phyloP scores from a whole-genome alignment of 2,329 filamentous ascomycete genomes.

The Ustulina deusta region DNA sequence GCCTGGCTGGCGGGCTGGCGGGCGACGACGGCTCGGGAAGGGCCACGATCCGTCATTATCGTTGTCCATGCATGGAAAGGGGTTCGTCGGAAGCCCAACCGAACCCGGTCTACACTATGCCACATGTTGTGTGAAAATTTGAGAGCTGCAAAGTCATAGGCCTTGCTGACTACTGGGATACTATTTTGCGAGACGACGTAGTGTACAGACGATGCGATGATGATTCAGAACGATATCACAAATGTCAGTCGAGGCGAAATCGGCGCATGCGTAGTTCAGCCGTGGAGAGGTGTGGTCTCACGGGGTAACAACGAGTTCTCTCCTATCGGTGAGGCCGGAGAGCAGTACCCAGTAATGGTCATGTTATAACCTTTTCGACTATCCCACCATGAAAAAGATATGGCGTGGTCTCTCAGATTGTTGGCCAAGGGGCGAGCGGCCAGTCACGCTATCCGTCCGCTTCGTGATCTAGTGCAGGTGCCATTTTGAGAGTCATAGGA shows the following conservation, averaged over 20 bases:
- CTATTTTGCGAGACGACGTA: constrained; percentile 8
- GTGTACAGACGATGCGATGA: neutral
- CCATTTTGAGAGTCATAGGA: constrained; percentile 1
- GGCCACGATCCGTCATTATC: constrained; percentile 25
- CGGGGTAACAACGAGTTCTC: constrained; percentile 5
- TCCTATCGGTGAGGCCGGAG: constrained; percentile 29
- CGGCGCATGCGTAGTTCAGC: constrained; percentile 16
- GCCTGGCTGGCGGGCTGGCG: neutral
- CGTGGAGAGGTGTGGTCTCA: constrained; percentile 17
- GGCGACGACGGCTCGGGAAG: constrained; percentile 21
- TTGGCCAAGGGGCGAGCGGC: constrained; percentile 11
- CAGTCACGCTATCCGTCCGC: constrained; percentile 4
- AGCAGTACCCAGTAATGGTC: constrained; percentile 13
- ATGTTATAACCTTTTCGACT: constrained; percentile 5
- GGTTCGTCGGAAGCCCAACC: constrained; percentile 20
- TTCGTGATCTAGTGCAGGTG: constrained; percentile 4
- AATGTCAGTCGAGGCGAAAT: constrained; percentile 22
- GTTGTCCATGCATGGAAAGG: constrained; percentile 32
- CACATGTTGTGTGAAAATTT: neutral
- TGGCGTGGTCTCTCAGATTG: neutral
- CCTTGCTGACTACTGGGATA: neutral
- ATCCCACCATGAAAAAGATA: neutral
- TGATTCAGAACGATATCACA: constrained; percentile 12
- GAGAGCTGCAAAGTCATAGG: constrained; percentile 12
- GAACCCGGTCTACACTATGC: constrained; percentile 7